Conservation (phyloP, 768 basidiomycete species). For the Hericium coralloides region DNA sequence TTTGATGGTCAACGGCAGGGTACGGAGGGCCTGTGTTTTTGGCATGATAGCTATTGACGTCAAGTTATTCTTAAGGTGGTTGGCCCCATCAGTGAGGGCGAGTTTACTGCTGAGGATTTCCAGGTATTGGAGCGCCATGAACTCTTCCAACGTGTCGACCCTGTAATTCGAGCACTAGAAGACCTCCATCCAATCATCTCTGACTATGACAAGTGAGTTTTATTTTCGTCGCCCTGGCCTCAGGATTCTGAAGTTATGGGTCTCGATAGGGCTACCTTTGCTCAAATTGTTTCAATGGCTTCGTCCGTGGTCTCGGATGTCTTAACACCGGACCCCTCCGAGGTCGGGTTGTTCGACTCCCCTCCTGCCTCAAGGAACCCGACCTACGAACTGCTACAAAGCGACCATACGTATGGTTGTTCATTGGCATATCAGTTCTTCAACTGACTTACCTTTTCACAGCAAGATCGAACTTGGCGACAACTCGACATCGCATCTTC, state of each 20-base stretch:
- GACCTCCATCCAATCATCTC: conserved; percentile 29
- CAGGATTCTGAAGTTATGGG: background rate
- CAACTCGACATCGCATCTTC: conserved; percentile 53
- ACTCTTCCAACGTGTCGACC: conserved; percentile 54
- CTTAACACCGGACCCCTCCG: conserved; percentile 65
- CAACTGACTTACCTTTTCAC: conserved; percentile 5
- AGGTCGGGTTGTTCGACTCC: conserved; percentile 62
- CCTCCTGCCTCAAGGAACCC: conserved; percentile 49
- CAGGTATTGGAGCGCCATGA: conserved; percentile 66
- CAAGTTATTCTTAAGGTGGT: conserved; percentile 44
- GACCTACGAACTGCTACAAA: conserved; percentile 51
- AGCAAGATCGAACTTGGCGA: conserved; percentile 70
- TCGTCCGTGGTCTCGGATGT: conserved; percentile 67
- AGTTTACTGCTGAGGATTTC: conserved; percentile 69
- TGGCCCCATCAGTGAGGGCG: conserved; percentile 53
- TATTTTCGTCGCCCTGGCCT: background rate
- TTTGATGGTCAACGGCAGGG: conserved; percentile 77
- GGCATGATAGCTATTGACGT: background rate
- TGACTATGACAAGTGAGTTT: conserved; percentile 30
- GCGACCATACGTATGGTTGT: conserved; percentile 52
- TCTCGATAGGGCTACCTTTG: conserved; percentile 37
- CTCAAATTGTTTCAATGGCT: conserved; percentile 53
- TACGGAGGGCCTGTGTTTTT: conserved; percentile 28
- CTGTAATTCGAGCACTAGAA: conserved; percentile 58
- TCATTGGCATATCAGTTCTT: background rate